These are phyloP conservation scores for Diversispora eburnea DNA, from an alignment of 192 early-diverging fungal genomes.

Conservation along the genomic window DNA sequence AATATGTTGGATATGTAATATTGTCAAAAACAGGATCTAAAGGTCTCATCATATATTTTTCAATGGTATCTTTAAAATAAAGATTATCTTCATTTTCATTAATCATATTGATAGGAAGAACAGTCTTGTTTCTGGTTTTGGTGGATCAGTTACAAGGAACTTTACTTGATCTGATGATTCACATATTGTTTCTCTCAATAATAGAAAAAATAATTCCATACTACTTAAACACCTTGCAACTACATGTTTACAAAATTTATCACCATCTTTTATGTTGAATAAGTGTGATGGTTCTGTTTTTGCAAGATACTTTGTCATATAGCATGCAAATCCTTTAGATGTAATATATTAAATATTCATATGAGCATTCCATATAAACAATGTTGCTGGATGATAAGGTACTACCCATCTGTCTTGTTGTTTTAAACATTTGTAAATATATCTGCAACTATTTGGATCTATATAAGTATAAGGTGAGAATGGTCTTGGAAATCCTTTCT, in stretches of 20 bases:
- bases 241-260: not conserved
- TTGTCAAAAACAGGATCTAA: not conserved
- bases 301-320: constrained; percentile 4
- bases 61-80: constrained; percentile 1
- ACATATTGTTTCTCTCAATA: not conserved
- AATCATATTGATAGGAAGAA: not conserved
- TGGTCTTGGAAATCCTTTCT: not conserved
- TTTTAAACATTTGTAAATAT: constrained; percentile 4
- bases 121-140: not conserved
- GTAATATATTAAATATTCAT: constrained; percentile 15
- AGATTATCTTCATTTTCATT: not conserved
- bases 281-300: not conserved
- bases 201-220: constrained; percentile 6
- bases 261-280: not conserved
- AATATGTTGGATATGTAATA: not conserved
- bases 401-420: not conserved
- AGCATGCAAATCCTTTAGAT: not conserved
- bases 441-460: not conserved
- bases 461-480: not conserved
- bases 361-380: not conserved
- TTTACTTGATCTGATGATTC: not conserved
- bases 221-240: not conserved
- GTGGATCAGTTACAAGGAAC: not conserved
- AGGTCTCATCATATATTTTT: constrained; percentile 4
- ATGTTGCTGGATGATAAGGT: not conserved